Conservation (phyloP, 208 protist species). For the Acanthamoeba royreba region DNA sequence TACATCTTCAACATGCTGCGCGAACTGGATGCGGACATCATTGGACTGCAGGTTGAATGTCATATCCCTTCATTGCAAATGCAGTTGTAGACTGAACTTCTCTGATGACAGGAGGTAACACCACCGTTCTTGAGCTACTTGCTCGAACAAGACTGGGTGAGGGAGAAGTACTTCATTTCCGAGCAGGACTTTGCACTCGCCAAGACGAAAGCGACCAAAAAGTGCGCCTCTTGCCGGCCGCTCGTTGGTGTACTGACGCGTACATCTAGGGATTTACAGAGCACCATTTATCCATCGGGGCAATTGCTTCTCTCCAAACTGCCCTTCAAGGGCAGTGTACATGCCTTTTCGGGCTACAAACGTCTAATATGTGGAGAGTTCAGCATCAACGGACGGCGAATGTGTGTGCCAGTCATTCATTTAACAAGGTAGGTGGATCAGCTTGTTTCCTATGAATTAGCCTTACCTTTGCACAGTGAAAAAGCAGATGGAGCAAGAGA, state of each 20-base stretch:
- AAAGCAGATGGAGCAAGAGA: neutral
- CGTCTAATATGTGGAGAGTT: neutral
- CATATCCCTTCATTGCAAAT: too few relatives aligned
- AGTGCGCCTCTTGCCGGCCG: too few relatives aligned
- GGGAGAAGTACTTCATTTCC: neutral
- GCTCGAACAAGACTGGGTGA: conserved; percentile 24
- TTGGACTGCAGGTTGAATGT: neutral
- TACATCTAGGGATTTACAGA: neutral
- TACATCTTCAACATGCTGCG: neutral
- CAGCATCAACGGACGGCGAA: neutral
- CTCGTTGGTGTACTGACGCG: too few relatives aligned
- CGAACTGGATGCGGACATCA: neutral
- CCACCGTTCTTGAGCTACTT: neutral
- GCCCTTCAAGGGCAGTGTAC: neutral
- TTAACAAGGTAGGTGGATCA: neutral
- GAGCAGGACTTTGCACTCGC: neutral
- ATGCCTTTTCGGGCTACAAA: neutral
- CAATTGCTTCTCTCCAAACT: neutral
- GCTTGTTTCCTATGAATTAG: neutral
- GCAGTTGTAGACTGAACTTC: neutral
- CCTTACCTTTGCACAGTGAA: neutral
- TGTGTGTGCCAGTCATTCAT: neutral
- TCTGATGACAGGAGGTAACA: neutral
- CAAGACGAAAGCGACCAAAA: neutral
- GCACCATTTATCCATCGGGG: neutral